Evolutionary conservation across 2,329 filamentous ascomycete genomes (phyloP).

Genomic region (Biscogniauxia marginata): DNA sequence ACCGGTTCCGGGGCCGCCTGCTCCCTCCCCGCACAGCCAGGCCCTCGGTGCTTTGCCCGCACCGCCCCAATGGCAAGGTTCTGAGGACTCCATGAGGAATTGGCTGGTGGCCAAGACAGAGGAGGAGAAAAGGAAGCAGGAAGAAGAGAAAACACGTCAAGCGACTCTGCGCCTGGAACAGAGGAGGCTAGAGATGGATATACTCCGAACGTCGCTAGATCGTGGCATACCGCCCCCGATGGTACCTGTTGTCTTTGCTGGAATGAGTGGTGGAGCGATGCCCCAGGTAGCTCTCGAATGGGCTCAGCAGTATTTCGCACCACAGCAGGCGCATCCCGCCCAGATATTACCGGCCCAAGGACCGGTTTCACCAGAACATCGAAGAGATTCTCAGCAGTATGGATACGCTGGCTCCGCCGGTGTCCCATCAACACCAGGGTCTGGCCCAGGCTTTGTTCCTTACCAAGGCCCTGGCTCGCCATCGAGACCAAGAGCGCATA

Average conservation of each 20-base stretch:
- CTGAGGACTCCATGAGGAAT: conserved; percentile 68
- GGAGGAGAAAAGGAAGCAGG: conserved; percentile 70
- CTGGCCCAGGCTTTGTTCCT: conserved; percentile 41
- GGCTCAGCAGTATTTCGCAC: conserved; percentile 63
- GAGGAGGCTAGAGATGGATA: conserved; percentile 69
- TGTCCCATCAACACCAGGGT: conserved; percentile 44
- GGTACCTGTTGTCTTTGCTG: conserved; percentile 73
- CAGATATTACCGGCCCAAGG: conserved; percentile 52
- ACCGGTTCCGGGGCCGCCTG: conserved; percentile 27
- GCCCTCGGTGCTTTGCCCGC: conserved; percentile 57
- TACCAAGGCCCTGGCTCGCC: conserved; percentile 49
- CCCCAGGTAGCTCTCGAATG: conserved; percentile 63
- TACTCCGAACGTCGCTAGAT: conserved; percentile 65
- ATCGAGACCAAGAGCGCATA: conserved; percentile 49
- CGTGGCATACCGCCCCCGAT: conserved; percentile 72
- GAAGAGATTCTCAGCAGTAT: conserved; percentile 50
- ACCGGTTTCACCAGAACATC: conserved; percentile 52
- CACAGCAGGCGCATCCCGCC: conserved; percentile 49
- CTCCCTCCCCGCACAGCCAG: conserved; percentile 38
- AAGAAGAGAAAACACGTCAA: conserved; percentile 67
- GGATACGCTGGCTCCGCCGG: conserved; percentile 41
- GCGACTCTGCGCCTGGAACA: conserved; percentile 70
- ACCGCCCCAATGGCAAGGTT: conserved; percentile 64
- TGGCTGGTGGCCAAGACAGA: conserved; percentile 72
- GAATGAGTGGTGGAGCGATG: conserved; percentile 63